These are phyloP conservation scores for Patellaria atrata DNA, from an alignment of 495 filamentous ascomycete genomes.

Conservation along the genomic window DNA sequence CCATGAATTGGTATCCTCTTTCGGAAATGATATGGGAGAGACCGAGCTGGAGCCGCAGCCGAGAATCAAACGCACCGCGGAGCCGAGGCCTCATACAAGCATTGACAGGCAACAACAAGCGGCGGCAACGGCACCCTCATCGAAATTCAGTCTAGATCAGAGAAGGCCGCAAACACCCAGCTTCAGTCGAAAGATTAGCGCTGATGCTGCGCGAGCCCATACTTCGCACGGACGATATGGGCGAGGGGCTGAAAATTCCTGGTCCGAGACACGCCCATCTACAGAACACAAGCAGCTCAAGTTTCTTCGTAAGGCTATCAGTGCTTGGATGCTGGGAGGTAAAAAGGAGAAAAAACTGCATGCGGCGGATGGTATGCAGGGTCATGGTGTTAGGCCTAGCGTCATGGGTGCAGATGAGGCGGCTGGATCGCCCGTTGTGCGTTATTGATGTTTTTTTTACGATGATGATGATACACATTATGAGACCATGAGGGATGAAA, in stretches of 20 bases:
- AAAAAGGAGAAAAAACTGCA: slow-evolving; percentile 17
- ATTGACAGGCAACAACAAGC: slow-evolving; percentile 1
- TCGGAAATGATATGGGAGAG: no score
- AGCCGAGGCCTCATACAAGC: not conserved
- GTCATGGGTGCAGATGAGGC: slow-evolving; percentile 22
- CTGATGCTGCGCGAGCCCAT: slow-evolving; percentile 10
- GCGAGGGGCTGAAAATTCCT: no score
- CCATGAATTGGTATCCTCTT: no score
- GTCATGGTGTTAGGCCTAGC: slow-evolving; percentile 14
- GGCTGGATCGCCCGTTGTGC: slow-evolving; percentile 20
- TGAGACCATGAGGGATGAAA: no score
- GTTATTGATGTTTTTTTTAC: slow-evolving; percentile 18
- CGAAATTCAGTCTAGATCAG: slow-evolving; percentile 8
- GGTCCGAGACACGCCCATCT: no score
- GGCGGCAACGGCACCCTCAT: slow-evolving; percentile 5
- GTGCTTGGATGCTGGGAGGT: slow-evolving; percentile 17
- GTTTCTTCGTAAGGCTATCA: slow-evolving; percentile 16
- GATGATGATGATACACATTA: no score
- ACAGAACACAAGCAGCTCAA: slow-evolving; percentile 3
- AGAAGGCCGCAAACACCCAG: slow-evolving; percentile 6
- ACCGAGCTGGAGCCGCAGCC: not conserved
- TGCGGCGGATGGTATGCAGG: slow-evolving; percentile 22
- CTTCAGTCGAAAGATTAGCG: slow-evolving; percentile 20
- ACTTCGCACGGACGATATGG: no score
- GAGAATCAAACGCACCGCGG: not conserved